A percentile compares a stretch with the other conserved stretches of the same genome.
Conservation (phyloP, 2,329 filamentous ascomycete genomes). For the Pezicula rhizophila region DNA sequence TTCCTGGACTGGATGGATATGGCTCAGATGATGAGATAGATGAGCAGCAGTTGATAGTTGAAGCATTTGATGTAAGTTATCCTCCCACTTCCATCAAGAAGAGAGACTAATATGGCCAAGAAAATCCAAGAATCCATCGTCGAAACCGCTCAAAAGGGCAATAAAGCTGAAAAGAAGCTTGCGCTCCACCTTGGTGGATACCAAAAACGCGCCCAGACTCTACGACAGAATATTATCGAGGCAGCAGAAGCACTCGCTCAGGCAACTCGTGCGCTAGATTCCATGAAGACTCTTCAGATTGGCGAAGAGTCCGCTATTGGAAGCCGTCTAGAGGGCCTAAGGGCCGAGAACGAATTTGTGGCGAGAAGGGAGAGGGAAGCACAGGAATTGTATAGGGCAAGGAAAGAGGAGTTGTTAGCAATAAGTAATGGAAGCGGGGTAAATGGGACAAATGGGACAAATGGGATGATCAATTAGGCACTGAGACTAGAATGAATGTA, state of each 20-base stretch:
- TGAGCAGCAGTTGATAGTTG: slow-evolving; percentile 27
- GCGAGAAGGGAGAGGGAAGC: slow-evolving; percentile 80
- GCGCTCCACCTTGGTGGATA: slow-evolving; percentile 82
- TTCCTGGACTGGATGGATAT: slow-evolving; percentile 79
- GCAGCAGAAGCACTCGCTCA: slow-evolving; percentile 70
- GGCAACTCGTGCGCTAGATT: slow-evolving; percentile 64
- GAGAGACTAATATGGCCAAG: slow-evolving; percentile 32
- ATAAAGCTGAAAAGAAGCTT: slow-evolving; percentile 93
- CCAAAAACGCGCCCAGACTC: slow-evolving; percentile 73
- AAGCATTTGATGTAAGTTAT: slow-evolving; percentile 65
- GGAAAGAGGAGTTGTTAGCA: slow-evolving; percentile 70
- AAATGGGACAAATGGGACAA: slow-evolving; percentile 7
- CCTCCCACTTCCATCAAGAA: not conserved
- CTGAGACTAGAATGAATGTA: not conserved
- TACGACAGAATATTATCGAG: slow-evolving; percentile 73
- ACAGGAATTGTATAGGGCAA: slow-evolving; percentile 74
- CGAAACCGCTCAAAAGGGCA: slow-evolving; percentile 68
- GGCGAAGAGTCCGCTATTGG: slow-evolving; percentile 73
- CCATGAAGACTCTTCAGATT: slow-evolving; percentile 69
- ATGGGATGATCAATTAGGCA: slow-evolving; percentile 18
- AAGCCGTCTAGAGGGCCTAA: slow-evolving; percentile 64
- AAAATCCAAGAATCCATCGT: slow-evolving; percentile 68
- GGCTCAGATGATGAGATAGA: slow-evolving; percentile 55
- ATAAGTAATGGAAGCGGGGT: slow-evolving; percentile 33
- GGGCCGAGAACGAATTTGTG: slow-evolving; percentile 79